A percentile compares a stretch with the other conserved stretches of the same genome.
Conservation (phyloP, 176 grass and related monocot species). For the Pharus latifolius region DNA sequence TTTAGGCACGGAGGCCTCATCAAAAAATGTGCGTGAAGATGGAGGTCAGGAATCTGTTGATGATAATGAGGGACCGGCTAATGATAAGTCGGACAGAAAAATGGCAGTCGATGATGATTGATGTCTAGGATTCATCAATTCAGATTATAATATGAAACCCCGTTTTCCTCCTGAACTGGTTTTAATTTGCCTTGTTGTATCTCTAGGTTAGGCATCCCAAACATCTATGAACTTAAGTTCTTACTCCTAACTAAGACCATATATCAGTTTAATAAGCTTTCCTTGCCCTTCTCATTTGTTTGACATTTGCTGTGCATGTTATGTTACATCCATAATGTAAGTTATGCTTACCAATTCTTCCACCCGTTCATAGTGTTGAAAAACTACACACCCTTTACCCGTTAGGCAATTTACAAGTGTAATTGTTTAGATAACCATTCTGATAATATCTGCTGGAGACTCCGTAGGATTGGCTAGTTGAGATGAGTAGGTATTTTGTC, state of each 20-base stretch:
- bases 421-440: too few species aligned
- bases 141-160: not conserved
- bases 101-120: conserved; percentile 27
- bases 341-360: too few species aligned
- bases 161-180: not conserved
- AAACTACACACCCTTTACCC: too few species aligned
- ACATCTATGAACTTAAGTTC: not conserved
- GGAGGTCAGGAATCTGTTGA: too few species aligned
- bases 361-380: too few species aligned
- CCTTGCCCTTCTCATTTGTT: not conserved
- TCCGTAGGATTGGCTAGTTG: too few species aligned
- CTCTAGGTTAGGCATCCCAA: not conserved
- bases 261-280: not conserved
- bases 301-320: too few species aligned
- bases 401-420: too few species aligned
- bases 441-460: too few species aligned
- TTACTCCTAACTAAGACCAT: not conserved
- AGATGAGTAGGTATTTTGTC: too few species aligned
- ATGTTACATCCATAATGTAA: too few species aligned
- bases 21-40: too few species aligned
- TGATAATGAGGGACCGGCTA: not conserved
- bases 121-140: not conserved
- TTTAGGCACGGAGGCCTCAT: not conserved
- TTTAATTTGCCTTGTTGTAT: not conserved
- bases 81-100: not conserved